Evolutionary conservation across 257 asterid species (phyloP).

Genomic region (Cinchona pubescens): DNA sequence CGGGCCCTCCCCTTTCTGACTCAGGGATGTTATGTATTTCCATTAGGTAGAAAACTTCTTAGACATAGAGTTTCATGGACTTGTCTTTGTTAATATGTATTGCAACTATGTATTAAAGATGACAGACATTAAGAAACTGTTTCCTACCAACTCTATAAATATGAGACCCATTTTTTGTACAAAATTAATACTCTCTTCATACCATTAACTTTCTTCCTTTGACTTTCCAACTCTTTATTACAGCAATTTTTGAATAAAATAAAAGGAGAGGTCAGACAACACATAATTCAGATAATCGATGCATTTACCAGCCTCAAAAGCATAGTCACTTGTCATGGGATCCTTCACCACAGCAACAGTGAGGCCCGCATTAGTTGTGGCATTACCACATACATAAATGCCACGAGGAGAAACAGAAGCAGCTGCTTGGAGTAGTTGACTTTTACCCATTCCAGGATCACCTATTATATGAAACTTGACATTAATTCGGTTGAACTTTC

Average conservation of each 20-base stretch:
- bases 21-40: no score
- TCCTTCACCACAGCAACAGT: conserved; percentile 98
- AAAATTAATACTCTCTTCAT: not conserved
- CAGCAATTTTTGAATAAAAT: not conserved
- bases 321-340: conserved; percentile 86
- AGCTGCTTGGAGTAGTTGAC: conserved; percentile 96
- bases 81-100: not conserved
- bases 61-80: no score
- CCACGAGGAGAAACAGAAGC: conserved; percentile 99
- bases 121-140: not conserved
- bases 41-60: not conserved
- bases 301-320: conserved; percentile 93
- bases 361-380: conserved; percentile 97
- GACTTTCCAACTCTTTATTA: not conserved
- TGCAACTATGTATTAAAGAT: not conserved
- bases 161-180: not conserved
- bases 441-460: conserved; percentile 98
- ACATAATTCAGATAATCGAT: conserved; percentile 3
- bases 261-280: not conserved
- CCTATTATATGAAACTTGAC: conserved; percentile 37
- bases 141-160: not conserved
- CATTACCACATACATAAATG: conserved; percentile 92
- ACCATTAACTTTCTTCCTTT: not conserved
- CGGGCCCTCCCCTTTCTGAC: no score
- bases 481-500: not conserved